These are phyloP conservation scores for Zasmidium citrigriseum DNA, from an alignment of 2,329 filamentous ascomycete genomes.

Conservation along the genomic window DNA sequence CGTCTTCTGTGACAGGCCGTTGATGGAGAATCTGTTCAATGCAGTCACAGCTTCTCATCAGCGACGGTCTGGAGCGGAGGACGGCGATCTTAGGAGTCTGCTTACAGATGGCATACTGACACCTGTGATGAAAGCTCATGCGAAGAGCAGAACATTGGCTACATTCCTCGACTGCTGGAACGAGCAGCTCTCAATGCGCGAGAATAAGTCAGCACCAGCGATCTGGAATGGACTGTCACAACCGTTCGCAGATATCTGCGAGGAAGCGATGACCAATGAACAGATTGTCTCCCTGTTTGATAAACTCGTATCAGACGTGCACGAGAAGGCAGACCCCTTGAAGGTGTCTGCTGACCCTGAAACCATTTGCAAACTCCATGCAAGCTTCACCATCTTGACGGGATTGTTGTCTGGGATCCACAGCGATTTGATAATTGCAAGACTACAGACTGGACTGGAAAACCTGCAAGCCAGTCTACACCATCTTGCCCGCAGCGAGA, in stretches of 20 bases:
- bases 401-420: slow-evolving; percentile 14
- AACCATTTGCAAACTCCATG: not conserved
- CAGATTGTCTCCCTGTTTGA: slow-evolving; percentile 13
- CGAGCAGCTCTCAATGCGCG: slow-evolving; percentile 21
- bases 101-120: slow-evolving; percentile 22
- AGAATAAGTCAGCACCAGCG: not conserved
- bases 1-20: slow-evolving; percentile 41
- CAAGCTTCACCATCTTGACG: slow-evolving; percentile 6
- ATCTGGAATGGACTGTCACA: slow-evolving; percentile 26
- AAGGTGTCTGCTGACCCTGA: not conserved
- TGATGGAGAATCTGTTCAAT: slow-evolving; percentile 7
- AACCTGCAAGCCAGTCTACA: slow-evolving; percentile 6
- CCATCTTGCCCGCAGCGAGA: not conserved
- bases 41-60: not conserved
- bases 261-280: slow-evolving; percentile 19
- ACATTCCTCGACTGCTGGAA: slow-evolving; percentile 33
- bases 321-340: not conserved
- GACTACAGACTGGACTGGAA: slow-evolving; percentile 11
- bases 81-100: not conserved
- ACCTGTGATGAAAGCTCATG: slow-evolving; percentile 35
- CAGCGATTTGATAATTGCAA: slow-evolving; percentile 11
- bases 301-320: not conserved
- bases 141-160: slow-evolving; percentile 27
- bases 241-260: slow-evolving; percentile 23
- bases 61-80: not conserved